Base-by-base conservation (phyloP, 1,284 basidiomycete species). In the Puccinia hordei region DNA sequence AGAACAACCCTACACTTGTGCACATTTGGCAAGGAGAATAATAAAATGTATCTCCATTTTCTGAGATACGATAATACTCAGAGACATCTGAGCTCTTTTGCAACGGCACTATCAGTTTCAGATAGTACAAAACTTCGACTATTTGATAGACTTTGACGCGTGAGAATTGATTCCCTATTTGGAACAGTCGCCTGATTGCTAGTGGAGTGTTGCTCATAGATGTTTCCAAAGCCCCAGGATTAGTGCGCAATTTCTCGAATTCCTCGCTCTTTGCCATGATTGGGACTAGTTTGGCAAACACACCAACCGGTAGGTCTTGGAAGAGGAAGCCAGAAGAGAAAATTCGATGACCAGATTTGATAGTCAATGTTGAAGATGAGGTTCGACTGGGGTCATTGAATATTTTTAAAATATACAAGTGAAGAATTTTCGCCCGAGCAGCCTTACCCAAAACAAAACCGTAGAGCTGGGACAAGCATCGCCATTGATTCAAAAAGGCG, bases 401-500 rank as follows among this genome's bases (percentile, higher is more conserved):
- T 8, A 88, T 86, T n/a, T 86, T 84, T 44, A 91, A 85, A 22
- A 86, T 86, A 63, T 87, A 86, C n/a, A 91, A 85, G 84, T 93
- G 91, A 1, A 93, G 85, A 81, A 89, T 87, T 49, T 89, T 89
- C 15, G 89, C 89, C 57, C 92, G 88, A 12, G 89, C 86, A 46
- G 88, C 88, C 83, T 89, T 90, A 15, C 90, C 91, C 30, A 89
- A 86, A 65, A 91, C 88, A 83, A 89, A 92, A 19, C 92, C 92
- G 83, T 91, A 91, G 46, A 89, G 82, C 82, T 93, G 92, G 8
- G 89, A 88, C 22, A 90, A 82, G 0, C 91, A 91, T 72, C 89
- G 89, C 73, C 88, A 88, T 83, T 93, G 78, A 44, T 66, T 73
- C 38, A 55, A 46, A 27, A 80, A 80, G n/a, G 61, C 69, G 24